These are phyloP conservation scores for Mycena vitilis DNA, from an alignment of 768 basidiomycete species.

Conservation along the genomic window DNA sequence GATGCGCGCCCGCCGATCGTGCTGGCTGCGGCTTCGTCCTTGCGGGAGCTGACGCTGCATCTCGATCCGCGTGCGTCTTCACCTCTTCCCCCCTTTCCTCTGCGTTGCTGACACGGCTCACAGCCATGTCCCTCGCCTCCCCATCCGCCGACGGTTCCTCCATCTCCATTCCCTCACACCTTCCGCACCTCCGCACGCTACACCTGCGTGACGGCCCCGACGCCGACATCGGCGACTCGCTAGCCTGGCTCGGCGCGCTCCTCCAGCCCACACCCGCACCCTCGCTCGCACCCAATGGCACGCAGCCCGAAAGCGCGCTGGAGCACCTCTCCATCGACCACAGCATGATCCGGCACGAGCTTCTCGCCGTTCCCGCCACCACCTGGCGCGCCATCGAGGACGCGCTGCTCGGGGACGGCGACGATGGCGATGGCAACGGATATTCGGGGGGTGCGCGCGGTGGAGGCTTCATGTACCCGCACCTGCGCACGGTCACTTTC, in stretches of 20 bases:
- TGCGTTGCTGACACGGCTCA: not conserved
- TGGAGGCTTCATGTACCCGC: too few species aligned
- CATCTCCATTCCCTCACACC: not conserved
- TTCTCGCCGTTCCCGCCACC: constrained; percentile 16
- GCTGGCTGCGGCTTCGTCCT: not conserved
- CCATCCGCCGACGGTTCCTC: not conserved
- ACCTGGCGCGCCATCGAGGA: constrained; percentile 28
- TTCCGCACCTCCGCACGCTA: constrained; percentile 26
- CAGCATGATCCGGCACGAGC: constrained; percentile 21
- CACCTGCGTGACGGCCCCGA: constrained; percentile 29
- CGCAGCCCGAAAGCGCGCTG: not conserved
- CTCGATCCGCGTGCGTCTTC: constrained; percentile 31
- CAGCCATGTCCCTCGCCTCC: constrained; percentile 18
- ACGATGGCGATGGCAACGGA: too few species aligned
- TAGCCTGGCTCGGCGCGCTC: constrained; percentile 21
- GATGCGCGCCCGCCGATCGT: constrained; percentile 23
- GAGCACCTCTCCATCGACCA: constrained; percentile 27
- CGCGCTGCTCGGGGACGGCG: constrained; percentile 12
- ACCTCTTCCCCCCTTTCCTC: not conserved
- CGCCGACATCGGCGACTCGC: constrained; percentile 16
- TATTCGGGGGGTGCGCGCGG: too few species aligned
- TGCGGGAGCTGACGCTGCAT: constrained; percentile 23
- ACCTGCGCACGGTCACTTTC: constrained; percentile 19
- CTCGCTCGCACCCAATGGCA: too few species aligned
- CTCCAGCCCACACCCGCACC: not conserved